Conservation (phyloP, 2,329 filamentous ascomycete species). For the Colletotrichum chlorophyti region DNA sequence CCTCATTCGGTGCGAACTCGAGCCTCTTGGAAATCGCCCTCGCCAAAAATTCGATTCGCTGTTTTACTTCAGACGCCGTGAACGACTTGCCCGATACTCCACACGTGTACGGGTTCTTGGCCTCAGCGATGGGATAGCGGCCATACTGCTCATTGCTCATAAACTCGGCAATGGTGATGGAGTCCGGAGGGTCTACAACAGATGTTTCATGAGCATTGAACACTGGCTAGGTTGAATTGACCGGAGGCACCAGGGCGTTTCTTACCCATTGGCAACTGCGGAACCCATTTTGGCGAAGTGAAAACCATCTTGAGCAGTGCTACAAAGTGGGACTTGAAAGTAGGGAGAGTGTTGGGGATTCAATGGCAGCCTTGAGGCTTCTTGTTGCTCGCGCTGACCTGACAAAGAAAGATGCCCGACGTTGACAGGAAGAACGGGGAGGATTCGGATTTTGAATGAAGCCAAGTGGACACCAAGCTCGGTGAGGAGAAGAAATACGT, state of each 20-base stretch:
- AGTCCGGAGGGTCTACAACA: slow-evolving; percentile 73
- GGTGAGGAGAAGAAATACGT: neutral
- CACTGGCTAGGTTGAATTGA: neutral
- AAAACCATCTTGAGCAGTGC: slow-evolving; percentile 55
- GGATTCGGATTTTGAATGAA: slow-evolving; percentile 18
- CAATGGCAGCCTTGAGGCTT: neutral
- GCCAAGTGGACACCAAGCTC: slow-evolving; percentile 3
- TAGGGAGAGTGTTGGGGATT: neutral
- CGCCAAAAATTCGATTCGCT: slow-evolving; percentile 71
- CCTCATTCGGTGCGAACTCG: slow-evolving; percentile 72
- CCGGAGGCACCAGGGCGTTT: slow-evolving; percentile 5
- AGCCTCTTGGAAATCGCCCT: slow-evolving; percentile 74
- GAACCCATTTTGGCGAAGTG: slow-evolving; percentile 66
- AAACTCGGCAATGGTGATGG: slow-evolving; percentile 77
- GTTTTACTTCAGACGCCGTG: slow-evolving; percentile 66
- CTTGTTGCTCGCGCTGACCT: neutral
- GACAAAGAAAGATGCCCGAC: neutral
- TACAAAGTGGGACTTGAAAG: too few relatives aligned
- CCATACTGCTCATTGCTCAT: slow-evolving; percentile 77
- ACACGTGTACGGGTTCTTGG: slow-evolving; percentile 77
- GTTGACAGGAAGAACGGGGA: neutral
- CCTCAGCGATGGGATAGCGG: slow-evolving; percentile 66
- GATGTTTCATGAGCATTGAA: slow-evolving; percentile 2
- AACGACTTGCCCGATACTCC: slow-evolving; percentile 75
- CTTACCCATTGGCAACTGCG: slow-evolving; percentile 62